phyloP scores from a whole-genome alignment of 192 early-diverging fungal genomes.

The Irineochytrium annulatum region DNA sequence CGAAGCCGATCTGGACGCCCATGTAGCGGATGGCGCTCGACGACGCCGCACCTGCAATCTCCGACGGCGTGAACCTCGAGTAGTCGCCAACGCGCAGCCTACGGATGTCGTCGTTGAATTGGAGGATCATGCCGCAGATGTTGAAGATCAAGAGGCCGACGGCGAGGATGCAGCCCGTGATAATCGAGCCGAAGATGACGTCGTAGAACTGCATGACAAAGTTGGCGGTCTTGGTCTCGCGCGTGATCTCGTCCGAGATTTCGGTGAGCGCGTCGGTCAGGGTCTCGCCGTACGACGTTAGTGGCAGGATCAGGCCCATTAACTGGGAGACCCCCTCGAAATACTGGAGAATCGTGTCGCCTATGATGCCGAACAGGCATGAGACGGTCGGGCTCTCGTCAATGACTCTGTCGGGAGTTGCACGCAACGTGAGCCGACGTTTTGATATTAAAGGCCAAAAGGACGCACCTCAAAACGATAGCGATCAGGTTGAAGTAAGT shows the following conservation, averaged over 20 bases:
- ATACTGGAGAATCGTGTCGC: neutral
- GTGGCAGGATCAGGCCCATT: neutral
- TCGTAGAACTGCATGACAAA: neutral
- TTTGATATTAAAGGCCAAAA: neutral
- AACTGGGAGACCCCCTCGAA: neutral
- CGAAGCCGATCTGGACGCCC: constrained; percentile 9
- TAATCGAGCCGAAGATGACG: neutral
- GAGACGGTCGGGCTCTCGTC: neutral
- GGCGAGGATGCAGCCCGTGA: neutral
- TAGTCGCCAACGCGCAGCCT: constrained; percentile 7
- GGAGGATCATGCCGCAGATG: constrained; percentile 1
- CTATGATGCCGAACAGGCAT: neutral
- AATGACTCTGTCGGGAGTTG: neutral
- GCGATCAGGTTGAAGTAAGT: constrained; percentile 6
- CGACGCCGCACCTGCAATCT: neutral
- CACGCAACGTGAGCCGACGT: neutral
- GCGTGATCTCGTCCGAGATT: neutral
- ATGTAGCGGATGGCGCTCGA: neutral
- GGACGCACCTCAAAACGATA: neutral
- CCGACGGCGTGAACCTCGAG: neutral
- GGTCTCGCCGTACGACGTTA: neutral
- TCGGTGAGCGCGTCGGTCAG: neutral
- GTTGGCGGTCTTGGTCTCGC: neutral
- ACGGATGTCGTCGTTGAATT: neutral
- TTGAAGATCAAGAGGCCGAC: constrained; percentile 3